These are phyloP conservation scores for Gorgonomyces haynaldii DNA, from an alignment of 192 early-diverging fungal species.

Conservation along the genomic window DNA sequence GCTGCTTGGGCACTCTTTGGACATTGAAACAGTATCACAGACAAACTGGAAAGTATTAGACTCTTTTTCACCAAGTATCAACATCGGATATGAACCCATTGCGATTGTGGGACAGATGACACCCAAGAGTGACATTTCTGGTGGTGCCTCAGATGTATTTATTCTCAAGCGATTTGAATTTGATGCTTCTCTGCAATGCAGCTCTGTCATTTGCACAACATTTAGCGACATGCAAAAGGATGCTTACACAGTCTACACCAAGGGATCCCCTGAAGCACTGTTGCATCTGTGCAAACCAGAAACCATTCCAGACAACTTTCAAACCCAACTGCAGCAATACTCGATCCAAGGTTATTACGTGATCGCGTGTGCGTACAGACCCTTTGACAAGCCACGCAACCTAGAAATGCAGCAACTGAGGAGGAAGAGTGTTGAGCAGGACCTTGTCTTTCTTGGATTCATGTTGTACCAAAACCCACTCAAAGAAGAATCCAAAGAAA, in stretches of 20 bases:
- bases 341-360: constrained; percentile 34
- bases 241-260: constrained; percentile 13
- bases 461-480: constrained; percentile 67
- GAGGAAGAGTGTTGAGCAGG: constrained; percentile 57
- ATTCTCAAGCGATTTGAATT: constrained; percentile 41
- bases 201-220: constrained; percentile 11
- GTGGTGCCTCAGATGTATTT: constrained; percentile 10
- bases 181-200: constrained; percentile 12
- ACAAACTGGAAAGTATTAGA: constrained; percentile 4
- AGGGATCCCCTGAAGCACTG: constrained; percentile 33
- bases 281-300: constrained; percentile 18
- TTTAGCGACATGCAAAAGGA: neutral
- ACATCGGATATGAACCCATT: neutral
- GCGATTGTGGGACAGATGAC: neutral
- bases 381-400: neutral
- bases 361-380: constrained; percentile 20
- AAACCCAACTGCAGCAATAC: constrained; percentile 13
- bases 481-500: constrained; percentile 50
- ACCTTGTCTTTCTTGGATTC: constrained; percentile 50
- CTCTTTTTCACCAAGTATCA: neutral
- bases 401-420: constrained; percentile 1
- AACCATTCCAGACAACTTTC: constrained; percentile 24
- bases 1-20: constrained; percentile 9
- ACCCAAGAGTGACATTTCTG: neutral
- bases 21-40: constrained; percentile 6